Evolutionary conservation across 768 basidiomycete species (phyloP), one percentile per base, ranked within the genome.

Genomic region (Amanita phalloides): DNA sequence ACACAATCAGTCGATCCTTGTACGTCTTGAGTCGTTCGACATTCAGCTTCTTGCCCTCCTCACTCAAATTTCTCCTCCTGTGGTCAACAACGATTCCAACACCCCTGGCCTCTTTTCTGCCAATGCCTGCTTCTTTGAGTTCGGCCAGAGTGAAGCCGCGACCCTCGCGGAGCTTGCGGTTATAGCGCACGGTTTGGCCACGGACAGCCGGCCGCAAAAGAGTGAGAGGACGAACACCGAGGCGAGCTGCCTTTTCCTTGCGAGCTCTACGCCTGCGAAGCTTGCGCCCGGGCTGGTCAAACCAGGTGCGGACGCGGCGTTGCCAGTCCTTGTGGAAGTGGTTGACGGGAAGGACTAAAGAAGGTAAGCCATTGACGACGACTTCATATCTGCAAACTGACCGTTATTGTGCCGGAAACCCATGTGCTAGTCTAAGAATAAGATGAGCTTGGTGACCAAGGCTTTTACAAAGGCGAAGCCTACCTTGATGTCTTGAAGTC

Each of bases 311-410:
- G 62, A 95, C 92, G 58, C 86, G 87, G 65, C 84, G 79, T 71
- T 98, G 95, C 94, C 94, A 98, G 70, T 98, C 94, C 84, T 98
- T 98, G 77, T 83, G 90, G 81, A 93, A 93, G 69, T 96, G 92
- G 72, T 93, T 93, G 62, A 71, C 79, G 74, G 82, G 92, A 70
- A 95, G 89, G 75, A 89, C 90, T 88, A 44, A 4, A 41, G 23
- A 57, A 33, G 39, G 45, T 23, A 49, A 56, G 53, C 26, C 45
- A 56, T 52, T 55, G 21, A 30, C 21, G 38, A 48, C 26, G 38
- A 52, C 44, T 48, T 45, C 23, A 20, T 4, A 13, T 42, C 43
- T 45, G 9, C 30, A n/a, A 43, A 67, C 79, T 62, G 41, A 84
- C 82, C 84, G 80, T 88, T 88, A 72, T 86, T 87, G 73, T 83